These are phyloP conservation scores for Kodamaea derodonti DNA, from an alignment of 1,139 yeast genomes.

Conservation along the genomic window DNA sequence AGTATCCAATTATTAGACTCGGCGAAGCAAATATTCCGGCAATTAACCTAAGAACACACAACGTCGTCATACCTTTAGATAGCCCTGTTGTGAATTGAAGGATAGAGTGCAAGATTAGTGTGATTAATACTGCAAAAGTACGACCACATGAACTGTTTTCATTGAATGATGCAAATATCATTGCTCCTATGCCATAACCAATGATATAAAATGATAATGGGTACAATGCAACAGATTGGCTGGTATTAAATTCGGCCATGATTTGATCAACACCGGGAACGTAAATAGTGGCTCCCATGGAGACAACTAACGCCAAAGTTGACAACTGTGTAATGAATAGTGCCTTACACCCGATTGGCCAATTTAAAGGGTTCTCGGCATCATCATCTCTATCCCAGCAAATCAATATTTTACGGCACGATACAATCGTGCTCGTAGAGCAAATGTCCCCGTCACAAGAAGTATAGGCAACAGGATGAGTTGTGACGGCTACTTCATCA, in stretches of 20 bases:
- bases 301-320: slow-evolving; percentile 48
- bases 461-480: too few species aligned
- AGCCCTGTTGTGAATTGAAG: slow-evolving; percentile 31
- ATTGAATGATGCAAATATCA: slow-evolving; percentile 34
- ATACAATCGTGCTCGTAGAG: too few species aligned
- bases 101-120: slow-evolving; percentile 26
- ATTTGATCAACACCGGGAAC: slow-evolving; percentile 47
- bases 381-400: slow-evolving; percentile 50
- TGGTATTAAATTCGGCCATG: slow-evolving; percentile 24
- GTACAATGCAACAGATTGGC: slow-evolving; percentile 23
- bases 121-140: slow-evolving; percentile 30
- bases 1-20: slow-evolving; percentile 34
- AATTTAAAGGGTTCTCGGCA: slow-evolving; percentile 56
- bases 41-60: slow-evolving; percentile 28
- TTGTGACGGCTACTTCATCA: too few species aligned
- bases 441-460: too few species aligned
- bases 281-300: slow-evolving; percentile 58
- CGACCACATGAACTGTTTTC: slow-evolving; percentile 51
- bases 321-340: slow-evolving; percentile 39
- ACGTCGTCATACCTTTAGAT: slow-evolving; percentile 24
- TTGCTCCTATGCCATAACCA: slow-evolving; percentile 38
- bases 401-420: too few species aligned
- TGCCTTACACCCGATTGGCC: slow-evolving; percentile 39
- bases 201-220: slow-evolving; percentile 35
- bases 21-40: slow-evolving; percentile 34